phyloP scores from a whole-genome alignment of 306 rosid genomes.

The Ammopiptanthus mongolicus region DNA sequence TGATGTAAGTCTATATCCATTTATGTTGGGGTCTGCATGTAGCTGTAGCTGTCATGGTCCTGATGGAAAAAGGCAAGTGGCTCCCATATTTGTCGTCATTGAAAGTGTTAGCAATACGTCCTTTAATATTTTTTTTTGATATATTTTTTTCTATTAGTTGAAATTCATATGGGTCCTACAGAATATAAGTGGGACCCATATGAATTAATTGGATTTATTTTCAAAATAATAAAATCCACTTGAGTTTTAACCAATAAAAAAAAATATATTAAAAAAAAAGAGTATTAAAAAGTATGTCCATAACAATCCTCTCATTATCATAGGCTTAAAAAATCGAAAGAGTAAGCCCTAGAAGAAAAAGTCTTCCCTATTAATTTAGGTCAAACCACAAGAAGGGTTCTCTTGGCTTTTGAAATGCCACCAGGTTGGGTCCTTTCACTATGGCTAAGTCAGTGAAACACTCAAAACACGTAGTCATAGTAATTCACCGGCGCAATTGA shows the following conservation, averaged over 20 bases:
- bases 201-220: too few species aligned
- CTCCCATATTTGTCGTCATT: conserved; percentile 29
- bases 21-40: conserved; percentile 26
- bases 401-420: conserved; percentile 6
- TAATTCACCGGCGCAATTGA: conserved; percentile 32
- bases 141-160: too few species aligned
- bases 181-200: too few species aligned
- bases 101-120: too few species aligned
- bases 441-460: not conserved
- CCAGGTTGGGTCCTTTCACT: not conserved
- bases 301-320: too few species aligned
- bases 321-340: conserved; percentile 8
- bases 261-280: too few species aligned
- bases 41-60: conserved; percentile 48
- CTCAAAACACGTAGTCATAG: not conserved
- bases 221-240: too few species aligned
- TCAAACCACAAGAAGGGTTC: conserved; percentile 20
- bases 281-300: too few species aligned
- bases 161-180: too few species aligned
- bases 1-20: conserved; percentile 29
- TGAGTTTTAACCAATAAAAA: too few species aligned
- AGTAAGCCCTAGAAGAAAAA: conserved; percentile 9
- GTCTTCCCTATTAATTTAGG: conserved; percentile 22
- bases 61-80: conserved; percentile 39
- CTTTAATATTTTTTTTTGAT: too few species aligned